phyloP scores from a whole-genome alignment of 1,139 yeast species.

The Kurtzmaniella quercitrusa region DNA sequence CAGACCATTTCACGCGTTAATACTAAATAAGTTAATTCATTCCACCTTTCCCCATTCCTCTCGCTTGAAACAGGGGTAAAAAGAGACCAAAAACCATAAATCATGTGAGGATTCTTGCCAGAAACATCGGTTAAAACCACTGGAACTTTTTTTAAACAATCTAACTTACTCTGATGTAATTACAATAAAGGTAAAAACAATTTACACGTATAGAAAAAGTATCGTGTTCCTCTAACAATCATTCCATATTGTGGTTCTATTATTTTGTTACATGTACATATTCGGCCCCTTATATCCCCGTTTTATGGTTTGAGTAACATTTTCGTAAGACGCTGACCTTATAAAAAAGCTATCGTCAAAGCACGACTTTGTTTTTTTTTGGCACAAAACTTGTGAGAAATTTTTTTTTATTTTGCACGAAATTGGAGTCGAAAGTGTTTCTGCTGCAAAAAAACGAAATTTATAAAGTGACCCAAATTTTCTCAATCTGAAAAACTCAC shows the following conservation, averaged over 20 bases:
- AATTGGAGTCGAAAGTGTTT: background rate
- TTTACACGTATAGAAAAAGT: background rate
- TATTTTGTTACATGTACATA: background rate
- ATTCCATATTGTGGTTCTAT: background rate
- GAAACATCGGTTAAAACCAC: background rate
- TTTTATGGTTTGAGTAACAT: background rate
- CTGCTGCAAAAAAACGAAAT: constrained; percentile 2
- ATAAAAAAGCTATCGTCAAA: constrained; percentile 2
- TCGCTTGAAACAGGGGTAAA: background rate
- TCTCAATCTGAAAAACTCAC: constrained; percentile 1
- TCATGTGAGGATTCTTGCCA: background rate
- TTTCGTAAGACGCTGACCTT: background rate
- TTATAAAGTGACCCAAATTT: constrained; percentile 2
- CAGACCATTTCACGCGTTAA: too few relatives aligned
- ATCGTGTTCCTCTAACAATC: background rate
- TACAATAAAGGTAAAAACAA: background rate
- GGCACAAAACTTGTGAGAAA: background rate
- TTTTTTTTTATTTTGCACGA: constrained; percentile 1
- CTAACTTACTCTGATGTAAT: background rate
- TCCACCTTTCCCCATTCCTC: background rate
- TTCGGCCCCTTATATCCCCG: too few relatives aligned
- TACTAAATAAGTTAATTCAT: too few relatives aligned
- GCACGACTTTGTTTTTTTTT: constrained; percentile 3
- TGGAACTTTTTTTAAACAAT: background rate
- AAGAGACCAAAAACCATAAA: background rate